These are phyloP conservation scores for Morella rubra DNA, from an alignment of 306 rosid species.

Conservation along the genomic window DNA sequence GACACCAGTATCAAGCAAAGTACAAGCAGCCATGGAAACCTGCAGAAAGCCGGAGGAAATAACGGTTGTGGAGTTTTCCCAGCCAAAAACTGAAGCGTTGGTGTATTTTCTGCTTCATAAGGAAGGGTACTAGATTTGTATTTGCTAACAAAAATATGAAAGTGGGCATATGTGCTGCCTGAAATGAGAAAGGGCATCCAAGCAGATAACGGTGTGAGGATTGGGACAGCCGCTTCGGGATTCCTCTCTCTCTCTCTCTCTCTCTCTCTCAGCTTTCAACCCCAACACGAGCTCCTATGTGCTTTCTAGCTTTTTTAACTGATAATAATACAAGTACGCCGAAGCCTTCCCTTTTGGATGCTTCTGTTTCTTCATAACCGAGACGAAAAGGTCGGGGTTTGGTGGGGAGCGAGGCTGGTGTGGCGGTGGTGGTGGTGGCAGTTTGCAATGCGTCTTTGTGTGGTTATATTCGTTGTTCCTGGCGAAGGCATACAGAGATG, in stretches of 20 bases:
- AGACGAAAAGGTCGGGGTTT: slow-evolving; percentile 27
- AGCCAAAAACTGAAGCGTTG: not conserved
- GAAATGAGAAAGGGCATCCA: slow-evolving; percentile 31
- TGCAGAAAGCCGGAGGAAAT: not conserved
- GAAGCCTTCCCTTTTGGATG: slow-evolving; percentile 61
- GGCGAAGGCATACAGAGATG: slow-evolving; percentile 11
- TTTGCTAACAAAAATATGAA: not conserved
- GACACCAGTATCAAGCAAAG: slow-evolving; percentile 38
- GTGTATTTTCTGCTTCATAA: not conserved
- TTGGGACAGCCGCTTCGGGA: slow-evolving; percentile 71
- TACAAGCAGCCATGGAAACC: slow-evolving; percentile 58
- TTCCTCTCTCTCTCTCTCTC: slow-evolving; percentile 37
- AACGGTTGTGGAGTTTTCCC: not conserved
- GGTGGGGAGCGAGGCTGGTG: slow-evolving; percentile 24
- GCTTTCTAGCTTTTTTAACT: slow-evolving; percentile 11
- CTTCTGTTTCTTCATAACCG: slow-evolving; percentile 43
- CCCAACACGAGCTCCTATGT: slow-evolving; percentile 69
- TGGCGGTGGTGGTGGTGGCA: slow-evolving; percentile 44
- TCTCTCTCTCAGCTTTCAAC: slow-evolving; percentile 28
- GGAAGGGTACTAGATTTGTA: not conserved
- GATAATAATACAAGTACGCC: slow-evolving; percentile 40
- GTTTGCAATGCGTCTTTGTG: slow-evolving; percentile 56
- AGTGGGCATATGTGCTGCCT: not conserved
- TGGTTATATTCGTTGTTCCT: slow-evolving; percentile 34
- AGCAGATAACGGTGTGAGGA: slow-evolving; percentile 81